A percentile compares a stretch with the other conserved stretches of the same genome.
These are phyloP conservation scores for Thermochaetoides thermophila DNA, from an alignment of 495 filamentous ascomycete species.

Conservation along the genomic window DNA sequence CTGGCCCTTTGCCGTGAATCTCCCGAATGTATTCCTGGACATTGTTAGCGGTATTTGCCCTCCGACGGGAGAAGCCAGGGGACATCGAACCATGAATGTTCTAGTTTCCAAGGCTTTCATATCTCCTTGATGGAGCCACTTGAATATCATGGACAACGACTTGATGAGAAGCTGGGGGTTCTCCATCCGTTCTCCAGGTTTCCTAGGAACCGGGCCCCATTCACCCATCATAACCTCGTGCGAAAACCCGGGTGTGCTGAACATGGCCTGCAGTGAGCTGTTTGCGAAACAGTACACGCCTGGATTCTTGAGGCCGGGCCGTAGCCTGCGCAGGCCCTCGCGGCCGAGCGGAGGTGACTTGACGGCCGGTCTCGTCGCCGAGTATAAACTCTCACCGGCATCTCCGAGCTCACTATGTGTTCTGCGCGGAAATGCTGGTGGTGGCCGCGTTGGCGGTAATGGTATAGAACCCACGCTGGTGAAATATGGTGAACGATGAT, in stretches of 20 bases:
- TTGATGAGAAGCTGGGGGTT: constrained; percentile 68
- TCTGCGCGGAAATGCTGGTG: constrained; percentile 67
- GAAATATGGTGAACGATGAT: too few relatives aligned
- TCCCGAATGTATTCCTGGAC: constrained; percentile 24
- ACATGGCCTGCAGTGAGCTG: constrained; percentile 67
- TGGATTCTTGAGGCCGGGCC: constrained; percentile 66
- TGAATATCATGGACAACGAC: constrained; percentile 56
- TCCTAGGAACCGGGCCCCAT: constrained; percentile 38
- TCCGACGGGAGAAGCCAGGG: too few relatives aligned
- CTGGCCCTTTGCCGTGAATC: constrained; percentile 14
- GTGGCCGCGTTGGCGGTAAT: constrained; percentile 48
- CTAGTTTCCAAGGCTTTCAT: constrained; percentile 37
- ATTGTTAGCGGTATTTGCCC: too few relatives aligned
- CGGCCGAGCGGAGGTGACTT: constrained; percentile 15
- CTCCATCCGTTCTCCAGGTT: constrained; percentile 47
- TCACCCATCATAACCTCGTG: constrained; percentile 45
- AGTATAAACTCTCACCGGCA: constrained; percentile 34
- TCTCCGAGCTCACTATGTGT: constrained; percentile 78
- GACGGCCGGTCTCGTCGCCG: too few relatives aligned
- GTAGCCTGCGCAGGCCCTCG: constrained; percentile 3
- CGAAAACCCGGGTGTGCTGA: constrained; percentile 56
- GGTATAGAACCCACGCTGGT: constrained; percentile 15
- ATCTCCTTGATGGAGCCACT: constrained; percentile 52
- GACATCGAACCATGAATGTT: constrained; percentile 57
- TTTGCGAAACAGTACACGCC: constrained; percentile 87